These are phyloP conservation scores for Leucoagaricus sp. DNA, from an alignment of 1,284 basidiomycete species.

Conservation along the genomic window DNA sequence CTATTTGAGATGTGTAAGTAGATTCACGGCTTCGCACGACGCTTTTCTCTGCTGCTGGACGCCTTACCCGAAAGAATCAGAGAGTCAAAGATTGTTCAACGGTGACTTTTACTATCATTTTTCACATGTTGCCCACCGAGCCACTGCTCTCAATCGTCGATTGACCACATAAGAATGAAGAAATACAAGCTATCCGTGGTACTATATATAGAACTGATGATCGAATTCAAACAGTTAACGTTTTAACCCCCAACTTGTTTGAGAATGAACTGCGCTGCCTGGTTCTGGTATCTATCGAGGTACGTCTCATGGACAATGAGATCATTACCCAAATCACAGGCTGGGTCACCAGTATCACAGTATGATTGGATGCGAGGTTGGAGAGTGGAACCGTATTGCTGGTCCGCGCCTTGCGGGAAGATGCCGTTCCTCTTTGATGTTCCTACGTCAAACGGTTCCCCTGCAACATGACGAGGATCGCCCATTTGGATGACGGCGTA, in stretches of 20 bases:
- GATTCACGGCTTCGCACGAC: too few relatives aligned
- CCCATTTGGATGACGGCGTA: conserved; percentile 29
- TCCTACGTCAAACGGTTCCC: conserved; percentile 27
- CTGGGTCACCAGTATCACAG: conserved; percentile 27
- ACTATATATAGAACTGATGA: too few relatives aligned
- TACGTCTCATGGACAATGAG: conserved; percentile 26
- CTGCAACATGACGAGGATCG: conserved; percentile 26
- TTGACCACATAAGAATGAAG: too few relatives aligned
- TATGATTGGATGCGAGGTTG: conserved; percentile 26
- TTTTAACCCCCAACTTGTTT: conserved; percentile 20
- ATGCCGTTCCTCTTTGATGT: conserved; percentile 20
- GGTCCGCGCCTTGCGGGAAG: conserved; percentile 23
- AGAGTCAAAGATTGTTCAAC: too few relatives aligned
- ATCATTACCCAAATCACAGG: conserved; percentile 26
- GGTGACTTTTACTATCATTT: too few relatives aligned
- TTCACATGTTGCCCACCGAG: too few relatives aligned
- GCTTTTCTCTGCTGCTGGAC: too few relatives aligned
- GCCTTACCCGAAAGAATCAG: too few relatives aligned
- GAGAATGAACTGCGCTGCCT: conserved; percentile 24
- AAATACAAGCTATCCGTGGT: too few relatives aligned
- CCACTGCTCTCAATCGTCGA: too few relatives aligned
- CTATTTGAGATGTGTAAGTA: too few relatives aligned
- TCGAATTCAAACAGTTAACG: too few relatives aligned
- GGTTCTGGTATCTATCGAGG: conserved; percentile 25
- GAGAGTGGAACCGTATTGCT: conserved; percentile 25